Base-by-base conservation (phyloP, 2,329 filamentous ascomycete species). In the Trichophyton benhamiae region DNA sequence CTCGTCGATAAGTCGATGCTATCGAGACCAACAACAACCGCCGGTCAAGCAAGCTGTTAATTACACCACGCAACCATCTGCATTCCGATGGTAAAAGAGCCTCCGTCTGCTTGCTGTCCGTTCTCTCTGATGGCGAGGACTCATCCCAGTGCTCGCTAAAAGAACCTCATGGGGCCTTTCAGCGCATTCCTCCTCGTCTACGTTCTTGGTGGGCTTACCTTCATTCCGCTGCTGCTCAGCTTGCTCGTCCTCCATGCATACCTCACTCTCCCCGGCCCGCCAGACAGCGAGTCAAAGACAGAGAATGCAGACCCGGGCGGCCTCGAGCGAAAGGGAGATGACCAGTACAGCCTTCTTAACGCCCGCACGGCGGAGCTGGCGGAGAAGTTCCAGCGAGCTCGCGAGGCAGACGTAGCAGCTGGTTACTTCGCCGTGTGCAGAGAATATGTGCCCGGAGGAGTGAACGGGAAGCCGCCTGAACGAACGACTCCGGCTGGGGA, bases 351-450 rank as follows among this genome's bases (percentile, higher is more conserved):
- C 57, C 79, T 91, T 65, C 79, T 92, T 65, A 84, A 85, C 66
- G 80, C 81, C 9, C 82, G 79, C 41, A 83, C 83, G 64, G 81
- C 81, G 67, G 76, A 75, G 55, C 74, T 82, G 65, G 83, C 81
- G 60, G 83, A 87, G 48, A 83, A 87, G 63, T 79, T 81, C 67
- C 85, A 83, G 69, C 74, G 81, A 38, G 75, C 80, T 20, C 80
- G 85, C 65, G 87, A 90, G 62, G 80, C 84, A 38, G 89, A 95
- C 70, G 88, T 91, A 46, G 89, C 90, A 1, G 88, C 91, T 7
- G 91, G 91, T 17, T 96, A 95, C 76, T 96, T 96, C 73, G 89
- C 91, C n/a, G 90, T 96, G 15, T 95, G 89, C 71, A 84, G 91
- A 71, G 91, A 96, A 76, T 96, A 94, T 75, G 88, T 89, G 0